These are phyloP conservation scores for Cyberlindnera petersonii DNA, from an alignment of 805 yeast genomes.

Conservation along the genomic window DNA sequence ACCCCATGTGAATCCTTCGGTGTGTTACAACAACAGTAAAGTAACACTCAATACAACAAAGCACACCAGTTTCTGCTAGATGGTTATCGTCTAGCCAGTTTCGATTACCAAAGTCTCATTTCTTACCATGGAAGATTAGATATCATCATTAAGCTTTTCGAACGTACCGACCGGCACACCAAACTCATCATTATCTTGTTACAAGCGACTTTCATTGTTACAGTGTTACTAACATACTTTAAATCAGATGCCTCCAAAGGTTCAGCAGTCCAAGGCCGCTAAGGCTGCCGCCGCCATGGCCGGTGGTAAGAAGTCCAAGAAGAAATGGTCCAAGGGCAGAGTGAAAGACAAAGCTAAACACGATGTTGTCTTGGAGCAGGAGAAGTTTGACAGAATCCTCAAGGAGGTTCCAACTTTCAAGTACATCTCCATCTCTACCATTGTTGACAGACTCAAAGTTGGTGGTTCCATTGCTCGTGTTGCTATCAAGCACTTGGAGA, in stretches of 20 bases:
- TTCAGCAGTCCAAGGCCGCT: conserved; percentile 99
- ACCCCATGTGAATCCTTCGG: no score
- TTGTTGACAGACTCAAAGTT: conserved; percentile 98
- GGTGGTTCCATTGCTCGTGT: conserved; percentile 99
- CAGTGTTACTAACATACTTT: conserved; percentile 24
- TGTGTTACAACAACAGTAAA: no score
- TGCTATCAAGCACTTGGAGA: conserved; percentile 94
- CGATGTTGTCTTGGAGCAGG: conserved; percentile 95
- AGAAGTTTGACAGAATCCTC: conserved; percentile 97
- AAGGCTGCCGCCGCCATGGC: conserved; percentile 99
- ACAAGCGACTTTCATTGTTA: no score
- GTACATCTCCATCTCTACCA: conserved; percentile 95
- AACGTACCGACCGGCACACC: no score
- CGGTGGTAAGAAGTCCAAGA: conserved; percentile 99
- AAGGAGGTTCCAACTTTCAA: conserved; percentile 99
- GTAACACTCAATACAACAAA: no score
- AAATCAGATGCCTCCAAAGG: conserved; percentile 92
- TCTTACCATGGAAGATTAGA: no score
- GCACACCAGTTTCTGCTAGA: no score
- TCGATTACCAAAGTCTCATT: no score
- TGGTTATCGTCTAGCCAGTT: no score
- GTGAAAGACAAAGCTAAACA: conserved; percentile 99
- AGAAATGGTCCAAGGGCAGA: conserved; percentile 99
- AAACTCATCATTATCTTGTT: no score
- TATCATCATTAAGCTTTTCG: no score